These are phyloP conservation scores for Sphaerostilbella broomeana DNA, from an alignment of 2,329 filamentous ascomycete species.

Conservation along the genomic window DNA sequence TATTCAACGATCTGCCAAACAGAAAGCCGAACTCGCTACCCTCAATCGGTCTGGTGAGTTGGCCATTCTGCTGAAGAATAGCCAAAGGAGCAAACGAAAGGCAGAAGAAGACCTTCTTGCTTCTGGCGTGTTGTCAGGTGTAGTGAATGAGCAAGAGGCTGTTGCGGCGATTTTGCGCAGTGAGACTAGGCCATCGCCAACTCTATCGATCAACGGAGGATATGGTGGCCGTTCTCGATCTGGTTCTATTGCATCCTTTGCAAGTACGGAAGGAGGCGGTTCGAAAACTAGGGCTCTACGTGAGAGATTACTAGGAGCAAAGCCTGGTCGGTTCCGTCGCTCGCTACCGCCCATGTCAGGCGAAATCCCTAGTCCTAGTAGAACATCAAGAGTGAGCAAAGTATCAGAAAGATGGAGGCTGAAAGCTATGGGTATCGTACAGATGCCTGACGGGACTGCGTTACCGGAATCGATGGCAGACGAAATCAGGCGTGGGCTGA, in stretches of 20 bases:
- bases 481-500: slow-evolving; percentile 37
- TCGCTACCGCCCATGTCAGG: slow-evolving; percentile 31
- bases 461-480: slow-evolving; percentile 45
- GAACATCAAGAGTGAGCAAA: slow-evolving; percentile 26
- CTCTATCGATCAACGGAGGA: slow-evolving; percentile 15
- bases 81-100: slow-evolving; percentile 24
- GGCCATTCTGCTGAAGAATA: slow-evolving; percentile 27
- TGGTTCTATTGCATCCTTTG: slow-evolving; percentile 15
- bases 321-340: slow-evolving; percentile 30
- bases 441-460: slow-evolving; percentile 47
- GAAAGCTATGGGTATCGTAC: slow-evolving; percentile 46
- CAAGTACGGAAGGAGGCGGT: slow-evolving; percentile 17
- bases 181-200: slow-evolving; percentile 18
- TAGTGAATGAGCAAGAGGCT: slow-evolving; percentile 32
- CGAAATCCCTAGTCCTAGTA: slow-evolving; percentile 22
- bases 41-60: slow-evolving; percentile 31
- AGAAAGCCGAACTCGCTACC: slow-evolving; percentile 20
- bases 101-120: slow-evolving; percentile 35
- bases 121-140: slow-evolving; percentile 36
- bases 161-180: slow-evolving; percentile 30
- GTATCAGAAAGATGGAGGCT: slow-evolving; percentile 40
- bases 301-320: slow-evolving; percentile 21
- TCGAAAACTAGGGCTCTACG: slow-evolving; percentile 26
- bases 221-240: slow-evolving; percentile 14
- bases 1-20: slow-evolving; percentile 21